These are phyloP conservation scores for Lasiodiplodia sp. DNA, from an alignment of 2,329 filamentous ascomycete genomes.

Conservation along the genomic window DNA sequence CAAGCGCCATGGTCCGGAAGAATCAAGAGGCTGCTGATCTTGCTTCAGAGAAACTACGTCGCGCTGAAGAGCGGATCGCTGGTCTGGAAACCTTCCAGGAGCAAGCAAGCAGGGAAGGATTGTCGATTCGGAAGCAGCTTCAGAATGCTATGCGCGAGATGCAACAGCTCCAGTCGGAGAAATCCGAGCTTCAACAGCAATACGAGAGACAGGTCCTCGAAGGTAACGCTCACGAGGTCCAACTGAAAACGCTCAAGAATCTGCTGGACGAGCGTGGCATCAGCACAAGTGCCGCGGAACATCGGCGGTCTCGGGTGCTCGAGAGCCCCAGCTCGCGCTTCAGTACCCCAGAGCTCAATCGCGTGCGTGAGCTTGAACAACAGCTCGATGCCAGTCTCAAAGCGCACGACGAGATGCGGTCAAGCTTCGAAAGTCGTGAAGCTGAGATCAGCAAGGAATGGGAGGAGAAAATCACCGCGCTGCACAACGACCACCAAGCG, in stretches of 20 bases:
- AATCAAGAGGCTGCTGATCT: slow-evolving; percentile 88
- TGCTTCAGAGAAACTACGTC: slow-evolving; percentile 86
- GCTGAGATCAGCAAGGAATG: slow-evolving; percentile 89
- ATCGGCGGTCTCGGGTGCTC: slow-evolving; percentile 73
- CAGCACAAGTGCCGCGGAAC: slow-evolving; percentile 68
- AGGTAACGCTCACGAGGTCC: slow-evolving; percentile 89
- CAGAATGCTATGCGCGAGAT: slow-evolving; percentile 84
- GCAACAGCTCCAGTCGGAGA: slow-evolving; percentile 80
- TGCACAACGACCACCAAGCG: slow-evolving; percentile 97
- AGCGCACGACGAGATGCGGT: slow-evolving; percentile 85
- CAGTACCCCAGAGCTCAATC: slow-evolving; percentile 77
- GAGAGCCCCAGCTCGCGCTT: slow-evolving; percentile 77
- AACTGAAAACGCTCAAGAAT: slow-evolving; percentile 92
- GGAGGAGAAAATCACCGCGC: slow-evolving; percentile 88
- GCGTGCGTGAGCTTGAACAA: slow-evolving; percentile 84
- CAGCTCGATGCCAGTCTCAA: slow-evolving; percentile 80
- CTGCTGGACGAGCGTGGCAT: slow-evolving; percentile 89
- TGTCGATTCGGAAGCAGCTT: slow-evolving; percentile 87
- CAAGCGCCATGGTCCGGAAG: slow-evolving; percentile 81
- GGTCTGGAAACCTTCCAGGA: slow-evolving; percentile 97
- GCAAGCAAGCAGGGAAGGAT: slow-evolving; percentile 90
- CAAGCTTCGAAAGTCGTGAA: slow-evolving; percentile 76
- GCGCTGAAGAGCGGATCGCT: slow-evolving; percentile 94
- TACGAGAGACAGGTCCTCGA: slow-evolving; percentile 88
- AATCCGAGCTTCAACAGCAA: slow-evolving; percentile 81